These are phyloP conservation scores for Candida corydali DNA, from an alignment of 805 yeast genomes.

Conservation along the genomic window DNA sequence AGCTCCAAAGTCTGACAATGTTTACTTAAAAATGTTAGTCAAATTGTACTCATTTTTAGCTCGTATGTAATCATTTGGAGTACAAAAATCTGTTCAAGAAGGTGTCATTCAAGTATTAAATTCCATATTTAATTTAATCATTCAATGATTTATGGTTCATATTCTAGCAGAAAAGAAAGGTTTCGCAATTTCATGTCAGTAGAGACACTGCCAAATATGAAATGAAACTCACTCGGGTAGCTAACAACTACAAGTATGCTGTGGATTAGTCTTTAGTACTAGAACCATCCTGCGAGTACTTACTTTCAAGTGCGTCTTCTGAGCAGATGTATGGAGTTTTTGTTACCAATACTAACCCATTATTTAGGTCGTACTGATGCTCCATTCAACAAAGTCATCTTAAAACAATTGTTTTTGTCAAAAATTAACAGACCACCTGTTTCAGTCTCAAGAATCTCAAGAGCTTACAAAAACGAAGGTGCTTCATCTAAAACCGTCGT, in stretches of 20 bases:
- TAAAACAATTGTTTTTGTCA: slow-evolving; percentile 91
- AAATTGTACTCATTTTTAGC: slow-evolving; percentile 98
- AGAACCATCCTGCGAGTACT: slow-evolving; percentile 37
- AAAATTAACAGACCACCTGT: slow-evolving; percentile 99
- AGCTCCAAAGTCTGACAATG: slow-evolving; percentile 99
- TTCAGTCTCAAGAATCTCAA: slow-evolving; percentile 85
- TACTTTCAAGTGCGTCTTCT: slow-evolving; percentile 30
- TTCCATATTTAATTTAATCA: neutral
- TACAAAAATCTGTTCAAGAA: slow-evolving; percentile 1
- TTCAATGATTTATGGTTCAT: slow-evolving; percentile 3
- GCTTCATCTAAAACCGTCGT: slow-evolving; percentile 90
- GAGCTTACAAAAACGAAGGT: slow-evolving; percentile 77
- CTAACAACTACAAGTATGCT: slow-evolving; percentile 10
- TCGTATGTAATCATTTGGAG: slow-evolving; percentile 64
- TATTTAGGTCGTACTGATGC: slow-evolving; percentile 91
- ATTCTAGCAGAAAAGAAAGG: slow-evolving; percentile 1
- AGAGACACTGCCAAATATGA: slow-evolving; percentile 10
- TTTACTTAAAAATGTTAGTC: slow-evolving; percentile 96
- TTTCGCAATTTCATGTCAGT: slow-evolving; percentile 5
- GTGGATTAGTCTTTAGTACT: neutral
- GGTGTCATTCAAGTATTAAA: slow-evolving; percentile 2
- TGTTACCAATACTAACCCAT: slow-evolving; percentile 26
- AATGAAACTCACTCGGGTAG: slow-evolving; percentile 6
- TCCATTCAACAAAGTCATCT: slow-evolving; percentile 96
- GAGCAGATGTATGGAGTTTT: slow-evolving; percentile 35